These are phyloP conservation scores for Seiridium cupressi DNA, from an alignment of 2,329 filamentous ascomycete species.

Conservation along the genomic window DNA sequence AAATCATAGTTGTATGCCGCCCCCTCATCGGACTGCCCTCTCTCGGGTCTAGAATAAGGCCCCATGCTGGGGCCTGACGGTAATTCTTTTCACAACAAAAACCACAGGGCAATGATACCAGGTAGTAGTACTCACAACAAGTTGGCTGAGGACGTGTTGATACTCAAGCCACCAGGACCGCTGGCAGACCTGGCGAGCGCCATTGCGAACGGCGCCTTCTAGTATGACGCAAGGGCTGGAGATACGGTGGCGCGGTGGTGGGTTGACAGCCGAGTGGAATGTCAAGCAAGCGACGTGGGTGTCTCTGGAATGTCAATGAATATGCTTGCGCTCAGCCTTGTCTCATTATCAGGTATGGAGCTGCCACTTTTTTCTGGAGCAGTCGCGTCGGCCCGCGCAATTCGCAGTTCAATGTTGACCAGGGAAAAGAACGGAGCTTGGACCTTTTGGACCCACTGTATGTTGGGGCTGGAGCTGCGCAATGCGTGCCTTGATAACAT, in stretches of 20 bases:
- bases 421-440: neutral
- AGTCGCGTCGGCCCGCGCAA: neutral
- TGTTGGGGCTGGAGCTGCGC: neutral
- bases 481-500: neutral
- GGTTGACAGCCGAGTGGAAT: neutral
- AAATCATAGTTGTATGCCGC: no score
- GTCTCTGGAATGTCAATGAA: neutral
- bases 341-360: neutral
- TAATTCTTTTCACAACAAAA: neutral
- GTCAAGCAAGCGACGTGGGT: neutral
- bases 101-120: slow-evolving; percentile 11
- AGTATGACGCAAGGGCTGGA: neutral
- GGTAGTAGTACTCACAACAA: slow-evolving; percentile 42
- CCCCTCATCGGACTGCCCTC: no score
- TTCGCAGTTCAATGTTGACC: neutral
- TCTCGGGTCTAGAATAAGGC: no score
- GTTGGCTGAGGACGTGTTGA: slow-evolving; percentile 62
- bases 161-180: slow-evolving; percentile 59
- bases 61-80: no score
- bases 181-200: slow-evolving; percentile 56
- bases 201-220: slow-evolving; percentile 13
- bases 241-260: no score
- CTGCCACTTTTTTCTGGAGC: neutral
- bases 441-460: neutral
- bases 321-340: neutral